These are phyloP conservation scores for Hymenoscyphus albidus DNA, from an alignment of 2,329 filamentous ascomycete species.

Conservation along the genomic window DNA sequence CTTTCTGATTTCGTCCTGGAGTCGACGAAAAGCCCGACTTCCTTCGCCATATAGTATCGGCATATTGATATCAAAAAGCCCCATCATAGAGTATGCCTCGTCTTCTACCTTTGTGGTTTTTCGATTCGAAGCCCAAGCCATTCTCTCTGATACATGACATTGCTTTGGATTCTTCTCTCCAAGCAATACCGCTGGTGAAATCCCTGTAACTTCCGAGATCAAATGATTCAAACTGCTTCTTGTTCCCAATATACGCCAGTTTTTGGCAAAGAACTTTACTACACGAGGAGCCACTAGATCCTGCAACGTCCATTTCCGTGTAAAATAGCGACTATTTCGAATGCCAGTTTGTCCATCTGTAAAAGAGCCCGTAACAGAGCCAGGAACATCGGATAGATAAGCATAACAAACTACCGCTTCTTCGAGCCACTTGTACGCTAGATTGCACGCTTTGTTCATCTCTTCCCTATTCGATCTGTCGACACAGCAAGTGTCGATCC, in stretches of 20 bases:
- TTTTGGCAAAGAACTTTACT: conserved; percentile 8
- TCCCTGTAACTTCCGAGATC: not conserved
- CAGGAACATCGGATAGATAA: conserved; percentile 3
- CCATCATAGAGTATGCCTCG: conserved; percentile 34
- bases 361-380: too few species aligned
- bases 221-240: not conserved
- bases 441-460: conserved; percentile 10
- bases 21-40: conserved; percentile 33
- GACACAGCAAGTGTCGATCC: conserved; percentile 13
- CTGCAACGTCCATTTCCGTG: conserved; percentile 7
- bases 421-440: conserved; percentile 8
- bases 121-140: conserved; percentile 37
- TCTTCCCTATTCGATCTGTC: conserved; percentile 10
- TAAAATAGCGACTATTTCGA: conserved; percentile 6
- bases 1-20: conserved; percentile 37
- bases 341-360: not conserved
- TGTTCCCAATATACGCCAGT: not conserved
- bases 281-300: conserved; percentile 7
- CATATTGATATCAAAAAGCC: conserved; percentile 37
- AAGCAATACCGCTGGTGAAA: not conserved
- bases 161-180: conserved; percentile 26
- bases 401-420: conserved; percentile 10
- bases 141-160: conserved; percentile 30
- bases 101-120: conserved; percentile 31
- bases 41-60: conserved; percentile 37